Evolutionary conservation across 805 yeast species (phyloP), one percentile per base, ranked within the genome.

Genomic region (Lachancea meyersii): DNA sequence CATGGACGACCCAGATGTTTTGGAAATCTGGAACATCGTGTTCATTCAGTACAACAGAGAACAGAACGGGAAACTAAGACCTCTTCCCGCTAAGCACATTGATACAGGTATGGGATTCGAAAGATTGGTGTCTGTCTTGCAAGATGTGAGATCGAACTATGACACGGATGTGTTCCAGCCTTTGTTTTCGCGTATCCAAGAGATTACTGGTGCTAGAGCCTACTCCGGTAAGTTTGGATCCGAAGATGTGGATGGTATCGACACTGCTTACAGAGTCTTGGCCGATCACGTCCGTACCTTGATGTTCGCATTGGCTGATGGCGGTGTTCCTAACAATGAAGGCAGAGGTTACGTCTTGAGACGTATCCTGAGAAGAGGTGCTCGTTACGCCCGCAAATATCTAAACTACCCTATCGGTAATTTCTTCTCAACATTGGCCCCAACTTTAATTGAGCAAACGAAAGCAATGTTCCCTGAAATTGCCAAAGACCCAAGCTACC

Each of bases 21-120:
- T 93, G 55, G 99, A 93, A 71, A 82, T 93, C 50, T 93, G 99
- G 99, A 93, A 93, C 71, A 77, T 87, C 61, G 99, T 93, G 53
- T 93, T 93, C 64, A 93, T 93, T 61, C 97, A 93, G 69, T 93
- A 72, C 72, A 94, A 93, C 74, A 82, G 99, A 65, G 98, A 93
- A 69, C 69, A 91, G 14, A 94, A 85, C 62, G 79, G 85, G 11
- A 69, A 84, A 23, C 76, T 93, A 64, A 81, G 75, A 60, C 67
- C 91, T 3, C 73, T 93, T 57, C 99, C 99, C 33, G 89, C 89
- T 39, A 83, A 91, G 68, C 99, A 93, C 63, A 79, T 93, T 48
- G 99, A 93, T 64, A 93, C 99, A 17, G 99, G 99, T 69, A 77
- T 93, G 88, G 99, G 99, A 33, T 93, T 89, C 60, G 99, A 93